Percentiles rank a stretch among this genome's conserved stretches.
phyloP scores from a whole-genome alignment of 1,284 basidiomycete species.

The Cryptococcus jaspeensis region DNA sequence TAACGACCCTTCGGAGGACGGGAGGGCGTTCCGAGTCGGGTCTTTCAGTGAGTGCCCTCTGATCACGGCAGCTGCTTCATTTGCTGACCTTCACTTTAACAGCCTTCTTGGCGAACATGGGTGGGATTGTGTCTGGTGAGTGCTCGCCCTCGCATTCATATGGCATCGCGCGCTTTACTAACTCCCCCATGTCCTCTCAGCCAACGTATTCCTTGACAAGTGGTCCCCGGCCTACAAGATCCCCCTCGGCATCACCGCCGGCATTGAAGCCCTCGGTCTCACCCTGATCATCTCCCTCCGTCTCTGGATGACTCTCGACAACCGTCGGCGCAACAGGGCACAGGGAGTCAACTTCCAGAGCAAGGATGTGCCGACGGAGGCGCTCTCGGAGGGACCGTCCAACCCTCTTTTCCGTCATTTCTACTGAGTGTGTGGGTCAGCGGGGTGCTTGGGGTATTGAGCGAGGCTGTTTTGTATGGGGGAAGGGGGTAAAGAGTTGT shows the following conservation, averaged over 20 bases:
- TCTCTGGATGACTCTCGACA: conserved; percentile 19
- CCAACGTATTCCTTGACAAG: conserved; percentile 25
- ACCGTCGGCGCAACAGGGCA: conserved; percentile 49
- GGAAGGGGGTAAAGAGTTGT: too few relatives aligned
- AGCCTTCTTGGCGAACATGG: conserved; percentile 24
- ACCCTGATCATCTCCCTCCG: conserved; percentile 13
- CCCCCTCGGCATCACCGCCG: conserved; percentile 17
- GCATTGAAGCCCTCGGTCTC: conserved; percentile 14
- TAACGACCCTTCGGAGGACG: conserved; percentile 27
- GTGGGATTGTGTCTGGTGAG: conserved; percentile 21
- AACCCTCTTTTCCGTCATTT: conserved; percentile 55
- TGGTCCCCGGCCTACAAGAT: conserved; percentile 17
- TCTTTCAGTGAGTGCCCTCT: conserved; percentile 13
- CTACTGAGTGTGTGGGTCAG: conserved; percentile 22
- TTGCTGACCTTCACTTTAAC: neutral
- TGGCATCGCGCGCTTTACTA: too few relatives aligned
- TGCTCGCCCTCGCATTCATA: neutral
- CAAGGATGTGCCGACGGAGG: conserved; percentile 54
- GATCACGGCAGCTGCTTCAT: neutral
- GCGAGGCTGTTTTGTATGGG: too few relatives aligned
- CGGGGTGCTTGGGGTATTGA: too few relatives aligned
- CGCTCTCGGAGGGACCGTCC: conserved; percentile 50
- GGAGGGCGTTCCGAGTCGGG: conserved; percentile 26
- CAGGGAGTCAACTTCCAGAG: conserved; percentile 54
- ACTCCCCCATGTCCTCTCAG: neutral